phyloP scores from a whole-genome alignment of 208 protist genomes.

The Novymonas esmeraldas region DNA sequence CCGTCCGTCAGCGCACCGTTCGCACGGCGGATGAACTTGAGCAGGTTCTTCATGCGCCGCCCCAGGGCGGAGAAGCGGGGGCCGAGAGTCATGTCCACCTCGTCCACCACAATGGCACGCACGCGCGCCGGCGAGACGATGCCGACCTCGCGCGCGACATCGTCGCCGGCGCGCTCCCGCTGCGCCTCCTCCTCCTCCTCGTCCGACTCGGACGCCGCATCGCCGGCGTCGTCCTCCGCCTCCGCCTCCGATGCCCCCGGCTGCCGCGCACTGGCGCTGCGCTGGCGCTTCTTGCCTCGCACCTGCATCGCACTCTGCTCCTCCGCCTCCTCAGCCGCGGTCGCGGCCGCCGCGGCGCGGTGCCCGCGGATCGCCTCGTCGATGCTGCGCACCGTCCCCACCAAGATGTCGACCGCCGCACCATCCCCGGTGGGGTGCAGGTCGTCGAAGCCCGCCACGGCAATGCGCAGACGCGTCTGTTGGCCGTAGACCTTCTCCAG shows the following conservation, averaged over 20 bases:
- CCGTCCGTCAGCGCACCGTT: conserved; percentile 79
- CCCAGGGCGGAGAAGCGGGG: conserved; percentile 86
- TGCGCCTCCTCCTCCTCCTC: conserved; percentile 38
- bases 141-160: conserved; percentile 17
- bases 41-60: conserved; percentile 87
- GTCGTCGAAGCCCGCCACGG: conserved; percentile 75
- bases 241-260: conserved; percentile 4
- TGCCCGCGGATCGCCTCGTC: conserved; percentile 81
- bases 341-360: conserved; percentile 35
- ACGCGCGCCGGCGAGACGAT: conserved; percentile 49
- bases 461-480: conserved; percentile 41
- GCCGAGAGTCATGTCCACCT: conserved; percentile 89
- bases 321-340: conserved; percentile 47
- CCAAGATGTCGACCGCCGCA: conserved; percentile 56
- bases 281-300: conserved; percentile 27
- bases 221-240: conserved; percentile 21
- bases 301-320: conserved; percentile 16
- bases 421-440: conserved; percentile 19
- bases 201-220: conserved; percentile 20
- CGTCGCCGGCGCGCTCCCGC: conserved; percentile 14
- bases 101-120: conserved; percentile 85
- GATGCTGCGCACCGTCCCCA: conserved; percentile 74
- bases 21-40: conserved; percentile 72
- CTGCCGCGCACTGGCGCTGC: conserved; percentile 1
- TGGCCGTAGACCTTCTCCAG: conserved; percentile 72